Conservation (phyloP, 495 filamentous ascomycete genomes). For the Filosporella fistucella region DNA sequence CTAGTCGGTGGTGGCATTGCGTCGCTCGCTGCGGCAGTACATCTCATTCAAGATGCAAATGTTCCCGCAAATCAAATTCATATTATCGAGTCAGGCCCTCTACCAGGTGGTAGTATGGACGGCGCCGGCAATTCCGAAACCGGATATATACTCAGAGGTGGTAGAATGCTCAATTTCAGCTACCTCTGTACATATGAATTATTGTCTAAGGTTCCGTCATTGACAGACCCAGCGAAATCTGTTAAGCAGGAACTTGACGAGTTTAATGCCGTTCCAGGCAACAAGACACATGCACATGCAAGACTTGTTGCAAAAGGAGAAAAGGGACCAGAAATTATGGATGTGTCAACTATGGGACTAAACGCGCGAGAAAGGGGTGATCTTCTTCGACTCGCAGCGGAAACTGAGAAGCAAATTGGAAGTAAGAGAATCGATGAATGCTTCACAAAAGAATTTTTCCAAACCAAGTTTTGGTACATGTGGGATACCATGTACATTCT, state of each 20-base stretch:
- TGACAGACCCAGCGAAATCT: slow-evolving; percentile 12
- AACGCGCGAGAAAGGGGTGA: slow-evolving; percentile 28
- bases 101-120: slow-evolving; percentile 31
- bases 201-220: slow-evolving; percentile 31
- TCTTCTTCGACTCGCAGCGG: slow-evolving; percentile 27
- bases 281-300: slow-evolving; percentile 13
- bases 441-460: slow-evolving; percentile 34
- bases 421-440: slow-evolving; percentile 32
- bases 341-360: slow-evolving; percentile 17
- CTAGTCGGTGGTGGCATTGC: slow-evolving; percentile 39
- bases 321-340: slow-evolving; percentile 12
- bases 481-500: slow-evolving; percentile 30
- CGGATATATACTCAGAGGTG: slow-evolving; percentile 36
- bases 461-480: slow-evolving; percentile 35
- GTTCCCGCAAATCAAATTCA: slow-evolving; percentile 35
- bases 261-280: slow-evolving; percentile 14
- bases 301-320: slow-evolving; percentile 11
- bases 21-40: slow-evolving; percentile 35
- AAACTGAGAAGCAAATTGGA: slow-evolving; percentile 30
- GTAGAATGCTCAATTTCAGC: slow-evolving; percentile 33
- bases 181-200: slow-evolving; percentile 33
- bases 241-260: slow-evolving; percentile 19
- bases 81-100: slow-evolving; percentile 32
- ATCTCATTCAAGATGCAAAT: slow-evolving; percentile 39
- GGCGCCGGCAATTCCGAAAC: slow-evolving; percentile 29